These are phyloP conservation scores for Penicillium manginii DNA, from an alignment of 495 filamentous ascomycete species.

Conservation along the genomic window DNA sequence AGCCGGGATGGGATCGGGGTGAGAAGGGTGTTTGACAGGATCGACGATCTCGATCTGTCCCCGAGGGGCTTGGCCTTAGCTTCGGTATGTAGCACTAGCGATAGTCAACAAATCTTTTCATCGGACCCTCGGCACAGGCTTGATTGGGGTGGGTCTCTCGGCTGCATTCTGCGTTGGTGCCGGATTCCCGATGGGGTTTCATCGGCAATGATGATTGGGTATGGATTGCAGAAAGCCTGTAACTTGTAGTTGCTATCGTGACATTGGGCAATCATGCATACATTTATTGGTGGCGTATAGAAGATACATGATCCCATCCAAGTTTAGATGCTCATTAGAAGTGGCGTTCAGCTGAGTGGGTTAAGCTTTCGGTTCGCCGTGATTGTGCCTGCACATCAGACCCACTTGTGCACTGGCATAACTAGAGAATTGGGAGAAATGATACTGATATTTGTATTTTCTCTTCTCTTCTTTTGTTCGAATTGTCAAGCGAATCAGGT, in stretches of 20 bases:
- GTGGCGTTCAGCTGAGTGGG: neutral
- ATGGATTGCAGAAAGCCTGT: neutral
- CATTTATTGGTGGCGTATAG: neutral
- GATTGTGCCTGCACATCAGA: neutral
- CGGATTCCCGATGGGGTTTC: neutral
- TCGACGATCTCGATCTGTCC: conserved; percentile 1
- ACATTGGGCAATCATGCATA: neutral
- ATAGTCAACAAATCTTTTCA: neutral
- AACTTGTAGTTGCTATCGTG: neutral
- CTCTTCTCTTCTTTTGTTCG: too few relatives aligned
- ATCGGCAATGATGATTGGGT: neutral
- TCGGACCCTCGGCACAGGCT: neutral
- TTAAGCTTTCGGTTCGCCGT: neutral
- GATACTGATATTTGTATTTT: too few relatives aligned
- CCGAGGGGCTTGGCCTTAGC: neutral
- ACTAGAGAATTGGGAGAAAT: too few relatives aligned
- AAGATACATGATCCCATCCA: too few relatives aligned
- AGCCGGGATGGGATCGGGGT: neutral
- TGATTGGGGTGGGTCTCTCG: neutral
- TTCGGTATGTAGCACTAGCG: neutral
- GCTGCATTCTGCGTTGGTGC: neutral
- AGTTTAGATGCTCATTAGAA: too few relatives aligned
- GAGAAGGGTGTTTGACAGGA: neutral
- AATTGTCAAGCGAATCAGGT: too few relatives aligned
- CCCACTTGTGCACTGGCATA: neutral